A percentile compares a stretch with the other conserved stretches of the same genome.
phyloP scores from a whole-genome alignment of 192 early-diverging fungal genomes.

The Diversispora epigaea region DNA sequence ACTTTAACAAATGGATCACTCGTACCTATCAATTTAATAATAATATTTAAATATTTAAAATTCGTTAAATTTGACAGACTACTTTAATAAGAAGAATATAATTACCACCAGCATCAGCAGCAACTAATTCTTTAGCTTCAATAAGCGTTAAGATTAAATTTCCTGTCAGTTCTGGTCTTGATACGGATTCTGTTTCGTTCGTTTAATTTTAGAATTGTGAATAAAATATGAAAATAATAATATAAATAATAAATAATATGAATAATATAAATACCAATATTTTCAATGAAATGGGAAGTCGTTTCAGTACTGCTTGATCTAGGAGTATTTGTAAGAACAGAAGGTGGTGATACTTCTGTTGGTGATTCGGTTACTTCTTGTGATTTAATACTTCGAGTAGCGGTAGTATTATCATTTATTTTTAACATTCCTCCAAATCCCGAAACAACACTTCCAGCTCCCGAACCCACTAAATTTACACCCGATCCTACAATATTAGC shows the following conservation, averaged over 20 bases:
- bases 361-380: too few species aligned
- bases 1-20: constrained; percentile 74
- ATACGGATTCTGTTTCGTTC: not conserved
- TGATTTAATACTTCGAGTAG: not conserved
- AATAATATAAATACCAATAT: too few species aligned
- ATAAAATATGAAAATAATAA: not conserved
- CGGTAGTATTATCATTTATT: constrained; percentile 15
- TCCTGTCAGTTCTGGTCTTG: constrained; percentile 38
- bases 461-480: constrained; percentile 34
- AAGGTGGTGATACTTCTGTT: too few species aligned
- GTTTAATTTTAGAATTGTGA: not conserved
- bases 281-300: too few species aligned
- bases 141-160: constrained; percentile 44
- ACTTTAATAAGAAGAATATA: not conserved
- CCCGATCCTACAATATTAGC: constrained; percentile 41
- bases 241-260: not conserved
- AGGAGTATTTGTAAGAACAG: too few species aligned
- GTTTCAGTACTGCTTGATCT: too few species aligned
- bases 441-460: constrained; percentile 4
- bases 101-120: constrained; percentile 46
- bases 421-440: constrained; percentile 35
- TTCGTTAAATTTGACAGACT: constrained; percentile 4
- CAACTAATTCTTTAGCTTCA: constrained; percentile 49
- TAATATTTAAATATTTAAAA: constrained; percentile 34
- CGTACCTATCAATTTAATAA: constrained; percentile 41